Base-by-base conservation (phyloP, 108 stramenopile species). In the Asterionellopsis glacialis region DNA sequence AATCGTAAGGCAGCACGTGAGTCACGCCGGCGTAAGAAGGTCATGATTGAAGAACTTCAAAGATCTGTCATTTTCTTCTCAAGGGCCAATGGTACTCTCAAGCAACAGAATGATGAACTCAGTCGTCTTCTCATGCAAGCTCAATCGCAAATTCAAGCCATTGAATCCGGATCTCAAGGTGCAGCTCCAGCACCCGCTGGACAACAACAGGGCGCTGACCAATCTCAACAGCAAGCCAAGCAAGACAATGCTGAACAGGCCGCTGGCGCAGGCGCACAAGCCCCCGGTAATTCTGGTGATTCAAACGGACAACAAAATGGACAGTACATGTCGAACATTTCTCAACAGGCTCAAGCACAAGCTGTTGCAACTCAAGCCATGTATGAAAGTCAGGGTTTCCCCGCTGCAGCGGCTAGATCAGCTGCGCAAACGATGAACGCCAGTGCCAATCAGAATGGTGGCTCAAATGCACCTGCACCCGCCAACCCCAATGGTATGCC, bases 1-100 rank as follows among this genome's bases (percentile, higher is more conserved):
- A 93, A 93, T 63, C 76, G 91, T 19, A 89, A 88, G 78, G 91
- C 91, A 25, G 91, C 91, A 9, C 71, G 84, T 18, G 91, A 93
- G 57, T 85, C 84, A 0, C 68, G 91, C 1, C 61, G 84, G 13
- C 64, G 91, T 23, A 93, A 93, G 76, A 93, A 93, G 78, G 73
- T 84, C 18, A 75, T 87, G 79, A 79, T 89, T 61, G 91, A 89
- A 72, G 88, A 89, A 43, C 72, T 93, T 13, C 88, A 93, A 56
- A 67, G 86, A n/a, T 75, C 72, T 53, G 84, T 93, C 33, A 83
- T 90, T 50, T 85, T 90, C 76, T 87, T 93, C 47, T 84, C 86
- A 28, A 55, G 78, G 54, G 78, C 89, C 68, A 90, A 90, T 59
- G 57, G 74, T 11, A 74, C 73, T 10, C 62, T 87, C 53, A 90